These are phyloP conservation scores for Serendipita sp. DNA, from an alignment of 768 basidiomycete genomes.

Conservation along the genomic window DNA sequence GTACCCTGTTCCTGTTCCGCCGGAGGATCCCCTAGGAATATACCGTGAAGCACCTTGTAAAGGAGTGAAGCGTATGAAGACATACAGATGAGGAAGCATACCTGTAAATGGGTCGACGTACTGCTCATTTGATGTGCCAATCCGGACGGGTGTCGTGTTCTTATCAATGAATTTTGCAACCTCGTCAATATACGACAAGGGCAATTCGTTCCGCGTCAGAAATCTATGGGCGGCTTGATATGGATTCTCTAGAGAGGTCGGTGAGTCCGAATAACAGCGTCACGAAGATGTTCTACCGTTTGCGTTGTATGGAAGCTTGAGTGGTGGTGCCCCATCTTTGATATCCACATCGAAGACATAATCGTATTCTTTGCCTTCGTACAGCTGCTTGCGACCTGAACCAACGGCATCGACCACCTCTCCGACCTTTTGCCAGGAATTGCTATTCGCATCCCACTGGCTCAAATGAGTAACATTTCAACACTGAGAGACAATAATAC, in stretches of 20 bases:
- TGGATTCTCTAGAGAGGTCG: constrained; percentile 58
- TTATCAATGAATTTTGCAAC: constrained; percentile 89
- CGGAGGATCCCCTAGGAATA: not conserved
- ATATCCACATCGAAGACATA: constrained; percentile 99
- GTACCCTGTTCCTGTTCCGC: not conserved
- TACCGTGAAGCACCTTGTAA: constrained; percentile 47
- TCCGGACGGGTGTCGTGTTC: constrained; percentile 63
- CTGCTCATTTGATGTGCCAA: constrained; percentile 34
- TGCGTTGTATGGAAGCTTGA: constrained; percentile 89
- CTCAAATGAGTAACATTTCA: not conserved
- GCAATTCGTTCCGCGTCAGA: constrained; percentile 67
- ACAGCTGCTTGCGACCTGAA: constrained; percentile 77
- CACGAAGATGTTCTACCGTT: constrained; percentile 38
- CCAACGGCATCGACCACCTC: constrained; percentile 93
- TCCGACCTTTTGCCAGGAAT: constrained; percentile 84
- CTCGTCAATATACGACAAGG: constrained; percentile 69
- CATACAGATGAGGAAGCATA: constrained; percentile 15
- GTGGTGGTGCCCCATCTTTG: constrained; percentile 76
- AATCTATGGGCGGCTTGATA: constrained; percentile 82
- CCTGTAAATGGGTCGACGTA: constrained; percentile 89
- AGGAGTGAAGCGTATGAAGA: not conserved
- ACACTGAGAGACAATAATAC: constrained; percentile 10
- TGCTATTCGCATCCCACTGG: constrained; percentile 64
- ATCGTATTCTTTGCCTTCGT: constrained; percentile 89
- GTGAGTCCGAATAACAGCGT: not conserved